A percentile compares a stretch with the other conserved stretches of the same genome.
Evolutionary conservation across 352 stramenopile genomes (phyloP).

Genomic region (Globisporangium orthogonon): DNA sequence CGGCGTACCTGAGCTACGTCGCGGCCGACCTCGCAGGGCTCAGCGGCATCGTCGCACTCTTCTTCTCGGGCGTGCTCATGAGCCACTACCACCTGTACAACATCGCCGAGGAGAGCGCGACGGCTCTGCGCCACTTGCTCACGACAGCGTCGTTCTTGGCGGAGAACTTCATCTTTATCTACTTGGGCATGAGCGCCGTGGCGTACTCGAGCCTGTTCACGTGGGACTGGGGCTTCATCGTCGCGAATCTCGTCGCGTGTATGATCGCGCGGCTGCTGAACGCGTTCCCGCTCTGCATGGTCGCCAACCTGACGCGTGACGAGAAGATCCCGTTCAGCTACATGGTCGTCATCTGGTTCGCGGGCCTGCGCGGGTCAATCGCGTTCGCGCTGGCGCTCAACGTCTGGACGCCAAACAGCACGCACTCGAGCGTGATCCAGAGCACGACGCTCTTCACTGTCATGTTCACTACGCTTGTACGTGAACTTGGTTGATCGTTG

Average conservation of each 20-base stretch:
- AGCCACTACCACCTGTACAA: slow-evolving; percentile 86
- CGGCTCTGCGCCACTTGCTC: slow-evolving; percentile 68
- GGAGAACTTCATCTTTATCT: slow-evolving; percentile 88
- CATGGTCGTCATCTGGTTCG: slow-evolving; percentile 91
- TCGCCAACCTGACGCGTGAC: slow-evolving; percentile 61
- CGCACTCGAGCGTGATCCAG: slow-evolving; percentile 64
- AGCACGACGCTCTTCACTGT: slow-evolving; percentile 76
- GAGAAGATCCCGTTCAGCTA: slow-evolving; percentile 71
- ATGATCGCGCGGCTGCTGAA: slow-evolving; percentile 65
- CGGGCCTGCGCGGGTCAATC: slow-evolving; percentile 89
- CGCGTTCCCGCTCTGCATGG: slow-evolving; percentile 70
- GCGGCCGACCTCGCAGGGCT: slow-evolving; percentile 67
- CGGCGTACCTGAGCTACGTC: slow-evolving; percentile 79
- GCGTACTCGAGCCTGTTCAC: slow-evolving; percentile 72
- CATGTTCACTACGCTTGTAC: slow-evolving; percentile 76
- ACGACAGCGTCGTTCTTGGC: slow-evolving; percentile 77
- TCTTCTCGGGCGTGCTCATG: slow-evolving; percentile 90
- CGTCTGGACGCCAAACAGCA: slow-evolving; percentile 46
- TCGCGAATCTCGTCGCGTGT: slow-evolving; percentile 60
- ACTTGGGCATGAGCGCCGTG: slow-evolving; percentile 81
- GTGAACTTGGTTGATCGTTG: neutral
- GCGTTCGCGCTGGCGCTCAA: slow-evolving; percentile 86
- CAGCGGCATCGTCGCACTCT: slow-evolving; percentile 91
- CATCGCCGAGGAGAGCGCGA: slow-evolving; percentile 72
- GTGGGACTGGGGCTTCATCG: slow-evolving; percentile 83